Evolutionary conservation across 2,329 filamentous ascomycete genomes (phyloP).

Genomic region (Colletotrichum acutatum): DNA sequence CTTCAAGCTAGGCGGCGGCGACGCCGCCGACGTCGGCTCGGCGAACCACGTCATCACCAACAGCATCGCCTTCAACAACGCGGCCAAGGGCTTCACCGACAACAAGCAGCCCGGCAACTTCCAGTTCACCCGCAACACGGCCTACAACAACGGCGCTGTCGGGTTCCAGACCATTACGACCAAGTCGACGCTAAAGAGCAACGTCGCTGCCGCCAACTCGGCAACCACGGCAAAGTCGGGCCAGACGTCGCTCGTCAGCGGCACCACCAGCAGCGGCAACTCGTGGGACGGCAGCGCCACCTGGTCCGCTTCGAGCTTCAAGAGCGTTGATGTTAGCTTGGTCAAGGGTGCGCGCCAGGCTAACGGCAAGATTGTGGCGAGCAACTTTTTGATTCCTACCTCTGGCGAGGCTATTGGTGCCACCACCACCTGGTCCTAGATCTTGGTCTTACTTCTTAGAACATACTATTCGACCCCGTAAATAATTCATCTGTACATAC

Average conservation of each 20-base stretch:
- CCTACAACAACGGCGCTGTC: conserved; percentile 56
- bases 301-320: conserved; percentile 45
- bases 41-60: conserved; percentile 57
- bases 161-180: conserved; percentile 51
- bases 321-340: conserved; percentile 46
- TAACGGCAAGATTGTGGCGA: conserved; percentile 51
- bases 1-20: conserved; percentile 56
- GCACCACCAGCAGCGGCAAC: conserved; percentile 47
- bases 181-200: conserved; percentile 48
- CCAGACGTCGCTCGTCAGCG: conserved; percentile 41
- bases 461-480: neutral
- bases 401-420: conserved; percentile 50
- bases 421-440: conserved; percentile 43
- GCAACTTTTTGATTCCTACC: conserved; percentile 53
- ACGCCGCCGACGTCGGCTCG: conserved; percentile 47
- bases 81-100: conserved; percentile 57
- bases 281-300: conserved; percentile 52
- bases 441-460: neutral
- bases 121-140: conserved; percentile 54
- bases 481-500: conserved; percentile 16
- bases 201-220: conserved; percentile 50
- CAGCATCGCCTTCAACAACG: conserved; percentile 56
- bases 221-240: conserved; percentile 35
- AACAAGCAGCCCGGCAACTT: conserved; percentile 56
- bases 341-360: conserved; percentile 51